phyloP scores from a whole-genome alignment of 371 early-diverging fungal genomes.

The Rhizomucor pusillus region DNA sequence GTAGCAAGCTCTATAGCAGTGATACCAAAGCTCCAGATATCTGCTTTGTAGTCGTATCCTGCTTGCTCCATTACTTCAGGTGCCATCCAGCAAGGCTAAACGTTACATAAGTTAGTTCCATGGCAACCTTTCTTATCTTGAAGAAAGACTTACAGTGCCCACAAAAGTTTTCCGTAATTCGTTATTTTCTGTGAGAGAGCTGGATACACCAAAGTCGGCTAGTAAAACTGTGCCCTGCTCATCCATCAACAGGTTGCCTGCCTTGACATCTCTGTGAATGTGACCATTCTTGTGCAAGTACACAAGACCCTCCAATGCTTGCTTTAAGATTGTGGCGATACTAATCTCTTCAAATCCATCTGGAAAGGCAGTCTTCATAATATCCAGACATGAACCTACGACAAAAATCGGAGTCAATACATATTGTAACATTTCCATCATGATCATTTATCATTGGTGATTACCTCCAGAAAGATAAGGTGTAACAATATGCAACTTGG shows the following conservation, averaged over 20 bases:
- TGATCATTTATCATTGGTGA: background rate
- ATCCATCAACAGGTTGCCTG: slow-evolving; percentile 84
- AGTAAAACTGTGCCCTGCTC: slow-evolving; percentile 77
- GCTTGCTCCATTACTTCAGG: slow-evolving; percentile 75
- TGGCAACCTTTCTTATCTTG: background rate
- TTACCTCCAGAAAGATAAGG: slow-evolving; percentile 78
- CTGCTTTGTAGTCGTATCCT: slow-evolving; percentile 86
- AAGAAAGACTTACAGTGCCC: slow-evolving; percentile 28
- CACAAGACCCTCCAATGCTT: slow-evolving; percentile 80
- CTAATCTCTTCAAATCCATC: slow-evolving; percentile 80
- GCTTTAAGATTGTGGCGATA: slow-evolving; percentile 81
- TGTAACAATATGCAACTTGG: slow-evolving; percentile 80
- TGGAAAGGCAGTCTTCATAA: slow-evolving; percentile 79
- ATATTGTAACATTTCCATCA: too few species aligned
- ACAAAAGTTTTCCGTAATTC: slow-evolving; percentile 73
- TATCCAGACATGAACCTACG: slow-evolving; percentile 81
- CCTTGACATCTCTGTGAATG: slow-evolving; percentile 92
- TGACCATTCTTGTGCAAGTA: slow-evolving; percentile 85
- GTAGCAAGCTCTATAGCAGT: slow-evolving; percentile 85
- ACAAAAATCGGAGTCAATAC: background rate
- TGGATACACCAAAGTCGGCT: slow-evolving; percentile 91
- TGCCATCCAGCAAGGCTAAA: slow-evolving; percentile 87
- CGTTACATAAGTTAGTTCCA: background rate
- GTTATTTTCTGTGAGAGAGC: slow-evolving; percentile 73
- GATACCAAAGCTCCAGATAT: slow-evolving; percentile 93